These are phyloP conservation scores for Neurospora pannonica DNA, from an alignment of 495 filamentous ascomycete genomes.

Conservation along the genomic window DNA sequence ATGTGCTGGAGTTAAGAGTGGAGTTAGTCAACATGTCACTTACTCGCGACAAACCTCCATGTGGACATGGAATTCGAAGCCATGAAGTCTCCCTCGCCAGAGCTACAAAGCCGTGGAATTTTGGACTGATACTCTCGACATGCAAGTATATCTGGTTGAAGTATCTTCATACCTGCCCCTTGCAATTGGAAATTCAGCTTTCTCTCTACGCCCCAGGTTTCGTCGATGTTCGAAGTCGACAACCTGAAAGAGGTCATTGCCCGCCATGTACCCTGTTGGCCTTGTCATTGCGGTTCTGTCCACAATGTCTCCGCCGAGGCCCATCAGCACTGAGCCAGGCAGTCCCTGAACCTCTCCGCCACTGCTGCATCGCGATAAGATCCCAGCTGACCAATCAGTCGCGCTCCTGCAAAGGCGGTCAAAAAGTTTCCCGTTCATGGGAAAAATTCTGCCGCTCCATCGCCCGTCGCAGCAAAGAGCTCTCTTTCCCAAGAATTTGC, in stretches of 20 bases:
- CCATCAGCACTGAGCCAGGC: not conserved
- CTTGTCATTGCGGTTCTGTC: not conserved
- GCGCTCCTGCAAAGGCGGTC: constrained; percentile 15
- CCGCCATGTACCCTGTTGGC: not conserved
- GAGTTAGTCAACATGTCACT: not conserved
- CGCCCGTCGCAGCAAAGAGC: not conserved
- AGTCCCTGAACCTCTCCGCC: not conserved
- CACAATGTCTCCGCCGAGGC: not conserved
- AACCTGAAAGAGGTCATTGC: not conserved
- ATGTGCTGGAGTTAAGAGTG: not conserved
- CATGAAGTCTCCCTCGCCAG: not conserved
- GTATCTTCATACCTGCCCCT: not conserved
- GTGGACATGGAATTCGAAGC: not conserved
- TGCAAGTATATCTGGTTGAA: not conserved
- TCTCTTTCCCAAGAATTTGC: constrained; percentile 14
- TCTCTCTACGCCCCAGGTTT: not conserved
- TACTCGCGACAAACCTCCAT: not conserved
- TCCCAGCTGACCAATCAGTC: not conserved
- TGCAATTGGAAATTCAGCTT: not conserved
- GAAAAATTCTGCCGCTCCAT: constrained; percentile 23
- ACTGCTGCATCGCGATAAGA: not conserved
- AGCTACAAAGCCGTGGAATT: not conserved
- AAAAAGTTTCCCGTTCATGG: constrained; percentile 17
- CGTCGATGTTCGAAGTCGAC: not conserved
- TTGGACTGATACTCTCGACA: not conserved